These are phyloP conservation scores for Boletellus deceptivus DNA, from an alignment of 1,284 basidiomycete genomes.

Conservation along the genomic window DNA sequence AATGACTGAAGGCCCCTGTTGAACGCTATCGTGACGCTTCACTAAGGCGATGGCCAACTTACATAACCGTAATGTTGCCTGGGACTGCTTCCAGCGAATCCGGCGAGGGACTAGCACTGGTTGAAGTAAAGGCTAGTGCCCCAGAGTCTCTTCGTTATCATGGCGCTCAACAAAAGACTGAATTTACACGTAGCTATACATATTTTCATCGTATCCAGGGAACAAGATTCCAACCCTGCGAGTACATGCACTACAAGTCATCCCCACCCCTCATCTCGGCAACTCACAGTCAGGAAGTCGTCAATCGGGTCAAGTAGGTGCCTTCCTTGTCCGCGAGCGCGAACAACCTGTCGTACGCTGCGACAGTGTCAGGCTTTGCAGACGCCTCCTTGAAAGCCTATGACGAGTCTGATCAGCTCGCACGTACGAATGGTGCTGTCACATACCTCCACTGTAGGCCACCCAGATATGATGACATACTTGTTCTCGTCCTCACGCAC, in stretches of 20 bases:
- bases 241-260: background rate
- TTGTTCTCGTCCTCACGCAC: slow-evolving; percentile 26
- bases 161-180: no score
- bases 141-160: no score
- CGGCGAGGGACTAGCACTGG: no score
- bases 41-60: no score
- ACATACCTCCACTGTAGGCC: slow-evolving; percentile 23
- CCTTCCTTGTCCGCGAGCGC: background rate
- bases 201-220: background rate
- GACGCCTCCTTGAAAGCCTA: background rate
- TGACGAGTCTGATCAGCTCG: background rate
- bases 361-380: background rate
- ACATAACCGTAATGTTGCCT: no score
- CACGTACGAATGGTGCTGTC: background rate
- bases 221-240: no score
- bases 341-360: background rate
- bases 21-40: no score
- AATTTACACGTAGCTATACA: background rate
- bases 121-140: no score
- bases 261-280: background rate
- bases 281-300: background rate
- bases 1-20: no score
- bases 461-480: slow-evolving; percentile 22
- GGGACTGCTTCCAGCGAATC: no score
- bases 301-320: background rate